Evolutionary conservation across 2,329 filamentous ascomycete genomes (phyloP), one percentile per base, ranked within the genome.

Genomic region (Trichoderma endophyticum): DNA sequence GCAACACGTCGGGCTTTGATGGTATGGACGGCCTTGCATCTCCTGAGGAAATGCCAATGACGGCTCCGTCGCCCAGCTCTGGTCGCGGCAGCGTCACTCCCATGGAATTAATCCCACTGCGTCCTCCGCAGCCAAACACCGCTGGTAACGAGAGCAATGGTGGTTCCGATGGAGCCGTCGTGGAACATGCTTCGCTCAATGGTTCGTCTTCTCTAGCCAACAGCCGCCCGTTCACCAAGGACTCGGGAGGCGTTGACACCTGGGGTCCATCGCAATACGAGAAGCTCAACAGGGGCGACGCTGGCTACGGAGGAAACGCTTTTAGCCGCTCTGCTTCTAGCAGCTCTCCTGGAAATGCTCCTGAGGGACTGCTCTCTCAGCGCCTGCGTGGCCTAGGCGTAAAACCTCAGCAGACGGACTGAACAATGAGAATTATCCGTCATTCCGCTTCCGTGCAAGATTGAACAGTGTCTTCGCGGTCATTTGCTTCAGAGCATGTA

Each of bases 291-390:
- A 92, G 87, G 78, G 90, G 89, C 6, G 90, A 93, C 73, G 80
- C 84, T 24, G 86, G 90, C 43, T 90, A 92, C 77, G 87, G 90
- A 48, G 85, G 88, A 1, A 87, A 89, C 70, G 81, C 84, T 0
- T 90, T 86, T 74, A 75, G 72, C 24, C 78, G 76, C 26, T 79
- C 75, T 9, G 79, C 79, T 67, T 80, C 79, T 36, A 82, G 82
- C 43, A 83, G 80, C n/a, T 70, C 59, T 14, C 71, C 71, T 2
- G 57, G 57, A 26, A 72, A 32, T 26, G 82, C 82, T 1, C 85
- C 88, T 5, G 91, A 93, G 76, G 89, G 92, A 3, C 81, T 96
- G 18, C 82, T 96, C 18, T 93, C 93, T 12, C 89, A 89, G 78
- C 87, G 90, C 71, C 82, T 95, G 59, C 87, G 89, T 74, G 88